Conservation (phyloP, 768 basidiomycete genomes). For the Tulasnella sp. region DNA sequence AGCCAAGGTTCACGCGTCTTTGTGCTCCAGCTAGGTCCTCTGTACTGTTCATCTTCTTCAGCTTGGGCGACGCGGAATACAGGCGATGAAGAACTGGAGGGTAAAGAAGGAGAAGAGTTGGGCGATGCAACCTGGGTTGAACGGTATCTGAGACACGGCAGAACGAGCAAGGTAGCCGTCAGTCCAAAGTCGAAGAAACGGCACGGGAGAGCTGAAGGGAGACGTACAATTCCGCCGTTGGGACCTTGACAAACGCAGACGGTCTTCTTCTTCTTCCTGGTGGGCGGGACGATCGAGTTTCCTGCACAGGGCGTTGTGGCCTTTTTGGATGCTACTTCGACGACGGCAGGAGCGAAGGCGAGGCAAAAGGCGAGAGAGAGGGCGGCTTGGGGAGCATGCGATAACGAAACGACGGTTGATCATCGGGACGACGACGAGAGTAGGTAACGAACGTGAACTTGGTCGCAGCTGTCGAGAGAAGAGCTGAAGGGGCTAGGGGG, state of each 20-base stretch:
- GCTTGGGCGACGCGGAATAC: neutral
- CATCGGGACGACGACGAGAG: neutral
- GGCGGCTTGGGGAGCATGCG: neutral
- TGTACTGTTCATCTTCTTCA: neutral
- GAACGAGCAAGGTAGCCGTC: no score
- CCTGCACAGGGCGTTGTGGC: neutral
- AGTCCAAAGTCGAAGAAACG: no score
- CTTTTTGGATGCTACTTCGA: neutral
- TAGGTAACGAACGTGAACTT: neutral
- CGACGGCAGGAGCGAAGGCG: neutral
- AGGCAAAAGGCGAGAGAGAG: neutral
- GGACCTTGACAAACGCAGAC: neutral
- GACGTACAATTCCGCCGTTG: neutral
- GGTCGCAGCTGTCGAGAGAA: neutral
- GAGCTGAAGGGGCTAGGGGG: neutral
- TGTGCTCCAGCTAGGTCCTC: neutral
- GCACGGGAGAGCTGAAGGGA: no score
- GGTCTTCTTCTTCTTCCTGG: neutral
- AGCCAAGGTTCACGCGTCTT: neutral
- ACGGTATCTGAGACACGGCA: neutral
- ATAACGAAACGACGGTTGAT: neutral
- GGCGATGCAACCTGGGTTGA: neutral
- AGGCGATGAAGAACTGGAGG: no score
- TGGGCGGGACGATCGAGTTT: neutral
- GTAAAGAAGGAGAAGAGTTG: neutral